Conservation (phyloP, 2,329 filamentous ascomycete species). For the Calonectria leucothoes region DNA sequence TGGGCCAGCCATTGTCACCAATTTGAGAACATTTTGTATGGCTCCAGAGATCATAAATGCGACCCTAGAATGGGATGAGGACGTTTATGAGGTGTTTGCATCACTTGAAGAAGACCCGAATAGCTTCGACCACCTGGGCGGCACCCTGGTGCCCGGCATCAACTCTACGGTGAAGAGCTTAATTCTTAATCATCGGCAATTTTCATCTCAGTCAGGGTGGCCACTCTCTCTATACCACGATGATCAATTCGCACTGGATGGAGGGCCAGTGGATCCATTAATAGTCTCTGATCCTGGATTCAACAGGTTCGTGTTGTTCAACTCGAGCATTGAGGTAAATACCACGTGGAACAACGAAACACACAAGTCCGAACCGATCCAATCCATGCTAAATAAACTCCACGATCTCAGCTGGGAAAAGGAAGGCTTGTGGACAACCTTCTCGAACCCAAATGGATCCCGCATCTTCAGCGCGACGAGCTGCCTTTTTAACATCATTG, state of each 20-base stretch:
- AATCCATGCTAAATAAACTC: not conserved
- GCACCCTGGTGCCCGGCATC: not conserved
- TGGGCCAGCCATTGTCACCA: not conserved
- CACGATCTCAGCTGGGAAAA: not conserved
- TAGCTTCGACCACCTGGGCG: not conserved
- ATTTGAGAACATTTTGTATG: not conserved
- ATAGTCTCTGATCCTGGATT: not conserved
- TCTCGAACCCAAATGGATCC: rapidly evolving
- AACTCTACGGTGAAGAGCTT: not conserved
- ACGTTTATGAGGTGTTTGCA: not conserved
- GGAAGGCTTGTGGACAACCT: not conserved
- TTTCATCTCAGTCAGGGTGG: not conserved
- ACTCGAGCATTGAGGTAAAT: not conserved
- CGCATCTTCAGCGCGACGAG: not conserved
- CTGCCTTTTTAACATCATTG: not conserved
- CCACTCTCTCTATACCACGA: not conserved
- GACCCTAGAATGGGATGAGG: not conserved
- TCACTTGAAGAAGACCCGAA: not conserved
- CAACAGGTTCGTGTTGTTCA: not conserved
- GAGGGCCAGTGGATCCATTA: not conserved
- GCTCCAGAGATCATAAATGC: not conserved
- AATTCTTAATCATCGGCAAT: not conserved
- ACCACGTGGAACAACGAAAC: not conserved
- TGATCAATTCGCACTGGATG: not conserved
- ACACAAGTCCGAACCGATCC: not conserved